phyloP scores from a whole-genome alignment of 2,329 filamentous ascomycete genomes.

The Penicillium sp. region DNA sequence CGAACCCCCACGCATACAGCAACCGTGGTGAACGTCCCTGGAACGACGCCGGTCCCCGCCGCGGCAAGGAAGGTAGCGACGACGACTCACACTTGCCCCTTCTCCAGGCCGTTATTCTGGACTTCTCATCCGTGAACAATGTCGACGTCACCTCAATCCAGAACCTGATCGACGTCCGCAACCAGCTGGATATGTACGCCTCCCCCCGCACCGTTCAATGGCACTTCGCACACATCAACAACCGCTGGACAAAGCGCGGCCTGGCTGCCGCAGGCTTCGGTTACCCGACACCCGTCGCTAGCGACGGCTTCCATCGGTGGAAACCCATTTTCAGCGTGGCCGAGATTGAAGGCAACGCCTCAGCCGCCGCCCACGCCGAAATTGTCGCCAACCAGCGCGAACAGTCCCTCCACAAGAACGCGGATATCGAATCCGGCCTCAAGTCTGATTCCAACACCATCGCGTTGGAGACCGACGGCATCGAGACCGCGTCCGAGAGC shows the following conservation, averaged over 20 bases:
- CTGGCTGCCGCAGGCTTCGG: constrained; percentile 86
- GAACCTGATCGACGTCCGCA: constrained; percentile 88
- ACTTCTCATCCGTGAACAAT: constrained; percentile 91
- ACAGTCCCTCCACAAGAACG: constrained; percentile 15
- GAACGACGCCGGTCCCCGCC: constrained; percentile 83
- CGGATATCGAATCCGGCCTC: constrained; percentile 36
- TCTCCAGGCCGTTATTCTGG: constrained; percentile 85
- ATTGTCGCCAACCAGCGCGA: constrained; percentile 58
- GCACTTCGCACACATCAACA: constrained; percentile 93
- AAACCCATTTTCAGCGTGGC: constrained; percentile 94
- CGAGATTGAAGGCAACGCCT: constrained; percentile 71
- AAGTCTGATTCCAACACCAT: constrained; percentile 31
- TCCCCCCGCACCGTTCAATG: constrained; percentile 81
- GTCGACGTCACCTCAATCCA: constrained; percentile 92
- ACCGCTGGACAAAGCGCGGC: constrained; percentile 90
- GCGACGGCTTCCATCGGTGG: constrained; percentile 66
- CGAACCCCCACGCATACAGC: constrained; percentile 64
- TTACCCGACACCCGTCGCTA: constrained; percentile 62
- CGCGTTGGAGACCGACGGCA: constrained; percentile 30
- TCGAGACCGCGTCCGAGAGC: constrained; percentile 29
- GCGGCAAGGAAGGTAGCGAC: constrained; percentile 48
- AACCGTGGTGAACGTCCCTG: constrained; percentile 78
- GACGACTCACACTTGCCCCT: constrained; percentile 59
- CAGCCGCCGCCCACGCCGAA: constrained; percentile 68
- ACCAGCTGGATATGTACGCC: constrained; percentile 85